Conservation (phyloP, 1,139 yeast genomes). For the Yamadazyma mexicana region DNA sequence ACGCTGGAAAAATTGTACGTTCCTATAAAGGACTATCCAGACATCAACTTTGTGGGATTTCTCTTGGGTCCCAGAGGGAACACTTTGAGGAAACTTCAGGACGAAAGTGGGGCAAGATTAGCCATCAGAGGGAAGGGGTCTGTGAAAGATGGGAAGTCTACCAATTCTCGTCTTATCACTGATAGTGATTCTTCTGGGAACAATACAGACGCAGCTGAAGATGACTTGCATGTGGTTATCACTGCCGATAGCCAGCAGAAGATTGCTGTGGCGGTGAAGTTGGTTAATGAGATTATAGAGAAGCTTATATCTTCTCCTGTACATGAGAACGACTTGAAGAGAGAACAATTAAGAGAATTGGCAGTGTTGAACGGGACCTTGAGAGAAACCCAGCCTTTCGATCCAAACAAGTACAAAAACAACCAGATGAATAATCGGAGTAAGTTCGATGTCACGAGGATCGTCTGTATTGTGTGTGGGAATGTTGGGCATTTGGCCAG, state of each 20-base stretch:
- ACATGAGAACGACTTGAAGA: constrained; percentile 87
- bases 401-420: constrained; percentile 51
- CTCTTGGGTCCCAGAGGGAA: constrained; percentile 95
- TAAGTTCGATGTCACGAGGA: constrained; percentile 50
- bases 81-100: constrained; percentile 78
- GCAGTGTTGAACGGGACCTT: constrained; percentile 94
- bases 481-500: constrained; percentile 82
- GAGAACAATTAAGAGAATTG: constrained; percentile 87
- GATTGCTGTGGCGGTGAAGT: constrained; percentile 70
- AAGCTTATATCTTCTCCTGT: constrained; percentile 87
- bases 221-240: constrained; percentile 85
- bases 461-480: constrained; percentile 80
- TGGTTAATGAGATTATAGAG: constrained; percentile 74
- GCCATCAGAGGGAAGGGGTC: constrained; percentile 94
- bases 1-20: constrained; percentile 81
- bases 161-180: constrained; percentile 10
- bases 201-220: constrained; percentile 35
- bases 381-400: constrained; percentile 74
- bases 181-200: constrained; percentile 21
- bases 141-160: constrained; percentile 82
- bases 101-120: constrained; percentile 79
- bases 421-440: constrained; percentile 43
- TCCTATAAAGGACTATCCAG: constrained; percentile 87
- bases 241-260: constrained; percentile 82
- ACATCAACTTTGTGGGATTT: constrained; percentile 88